Evolutionary conservation across 768 basidiomycete genomes (phyloP), one percentile per base, ranked within the genome.

Genomic region (Phylloporus arenicola): DNA sequence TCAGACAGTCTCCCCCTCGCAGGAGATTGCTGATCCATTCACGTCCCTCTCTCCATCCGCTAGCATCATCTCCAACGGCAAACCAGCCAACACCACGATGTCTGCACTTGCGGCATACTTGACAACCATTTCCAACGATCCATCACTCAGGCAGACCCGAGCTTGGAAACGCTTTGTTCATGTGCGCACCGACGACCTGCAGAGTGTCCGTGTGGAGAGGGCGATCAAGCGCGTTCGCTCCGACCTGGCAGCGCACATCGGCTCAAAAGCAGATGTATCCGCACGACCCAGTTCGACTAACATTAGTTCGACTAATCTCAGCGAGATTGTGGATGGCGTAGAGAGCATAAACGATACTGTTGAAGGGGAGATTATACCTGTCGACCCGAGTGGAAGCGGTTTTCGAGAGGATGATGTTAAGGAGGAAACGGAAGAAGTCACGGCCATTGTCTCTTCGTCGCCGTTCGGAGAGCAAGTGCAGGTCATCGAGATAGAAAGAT

Each of bases 191-290:
- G 92, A 94, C 61, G 92, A 95, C 67, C 69, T 94, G 45, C 84
- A 93, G 72, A 92, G 89, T 58, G 84, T 84, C 6, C 82, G 91
- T 39, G 83, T 88, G 35, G 90, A 93, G 71, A 77, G 89, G 55
- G 86, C 91, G 4, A 87, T 93, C 69, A 91, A 92, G 72, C 82
- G 88, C 25, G 88, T 90, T 17, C 75, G 89, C 48, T 90, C 87
- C 40, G 92, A 94, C 70, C 72, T 91, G 19, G 88, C 86, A 10
- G 83, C 83, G 11, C 89, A 92, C 61, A 68, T 75, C 47, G 70
- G 79, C 39, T 68, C 72, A 16, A 72, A 57, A 61, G 48, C 43
- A 45, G 71, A 57, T 33, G 33, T 61, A 10, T 52, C 69, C 2
- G 50, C 63, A 14, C 56, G 52, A 8, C 54, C 54, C 22, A 52